phyloP scores from a whole-genome alignment of 768 basidiomycete species.

The Xerocomus potaroensis region DNA sequence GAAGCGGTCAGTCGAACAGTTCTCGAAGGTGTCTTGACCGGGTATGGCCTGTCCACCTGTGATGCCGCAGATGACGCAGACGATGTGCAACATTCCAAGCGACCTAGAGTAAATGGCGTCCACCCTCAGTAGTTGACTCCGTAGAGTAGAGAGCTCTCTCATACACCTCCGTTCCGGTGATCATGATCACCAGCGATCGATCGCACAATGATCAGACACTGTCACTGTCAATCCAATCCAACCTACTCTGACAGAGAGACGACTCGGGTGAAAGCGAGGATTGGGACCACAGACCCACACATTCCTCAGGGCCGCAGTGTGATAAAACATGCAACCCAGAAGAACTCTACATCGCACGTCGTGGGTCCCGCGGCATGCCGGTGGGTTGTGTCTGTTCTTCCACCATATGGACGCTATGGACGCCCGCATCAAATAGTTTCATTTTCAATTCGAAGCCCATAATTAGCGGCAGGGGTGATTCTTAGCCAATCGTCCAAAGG shows the following conservation, averaged over 20 bases:
- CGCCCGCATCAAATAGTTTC: slow-evolving; percentile 20
- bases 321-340: slow-evolving; percentile 17
- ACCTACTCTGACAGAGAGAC: not conserved
- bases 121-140: not conserved
- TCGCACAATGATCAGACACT: slow-evolving; percentile 29
- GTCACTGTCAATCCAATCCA: slow-evolving; percentile 17
- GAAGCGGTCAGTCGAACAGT: slow-evolving; percentile 60
- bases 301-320: slow-evolving; percentile 24
- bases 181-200: slow-evolving; percentile 32
- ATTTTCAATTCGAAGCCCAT: slow-evolving; percentile 30
- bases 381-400: slow-evolving; percentile 17
- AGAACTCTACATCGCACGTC: slow-evolving; percentile 7
- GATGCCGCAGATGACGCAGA: slow-evolving; percentile 4
- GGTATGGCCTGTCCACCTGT: slow-evolving; percentile 46
- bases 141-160: not conserved
- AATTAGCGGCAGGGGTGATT: too few species aligned
- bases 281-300: slow-evolving; percentile 17
- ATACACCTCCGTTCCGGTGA: slow-evolving; percentile 27
- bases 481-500: slow-evolving; percentile 17
- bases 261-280: slow-evolving; percentile 16
- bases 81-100: slow-evolving; percentile 17
- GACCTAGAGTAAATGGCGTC: slow-evolving; percentile 25
- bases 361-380: slow-evolving; percentile 9
- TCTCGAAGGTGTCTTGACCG: slow-evolving; percentile 58
- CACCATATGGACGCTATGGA: slow-evolving; percentile 17